These are phyloP conservation scores for Chlorella variabilis DNA, from an alignment of 163 green algal species.

Conservation along the genomic window DNA sequence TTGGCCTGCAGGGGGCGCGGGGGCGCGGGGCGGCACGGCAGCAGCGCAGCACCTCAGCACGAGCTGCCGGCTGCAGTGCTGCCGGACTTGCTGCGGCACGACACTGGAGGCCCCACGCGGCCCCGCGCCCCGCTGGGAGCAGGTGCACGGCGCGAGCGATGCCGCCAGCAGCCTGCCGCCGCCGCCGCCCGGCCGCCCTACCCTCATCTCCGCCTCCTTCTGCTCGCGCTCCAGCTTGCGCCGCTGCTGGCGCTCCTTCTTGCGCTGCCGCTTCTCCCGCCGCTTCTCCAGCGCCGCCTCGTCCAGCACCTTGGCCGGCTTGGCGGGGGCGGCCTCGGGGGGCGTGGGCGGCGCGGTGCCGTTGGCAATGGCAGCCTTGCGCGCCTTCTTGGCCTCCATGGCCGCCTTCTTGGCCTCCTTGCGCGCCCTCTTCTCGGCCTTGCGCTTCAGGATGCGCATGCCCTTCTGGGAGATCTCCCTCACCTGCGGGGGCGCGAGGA, in stretches of 20 bases:
- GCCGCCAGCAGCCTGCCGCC: too few relatives aligned
- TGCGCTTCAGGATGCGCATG: slow-evolving; percentile 18
- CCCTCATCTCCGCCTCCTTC: slow-evolving; percentile 4
- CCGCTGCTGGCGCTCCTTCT: slow-evolving; percentile 14
- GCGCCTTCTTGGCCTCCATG: background rate
- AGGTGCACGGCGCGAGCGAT: too few relatives aligned
- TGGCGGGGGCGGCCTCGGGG: background rate
- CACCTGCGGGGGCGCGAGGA: background rate
- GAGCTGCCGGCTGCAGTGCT: too few relatives aligned
- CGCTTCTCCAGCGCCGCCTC: background rate
- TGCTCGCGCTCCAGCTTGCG: slow-evolving; percentile 7
- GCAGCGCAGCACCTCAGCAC: too few relatives aligned
- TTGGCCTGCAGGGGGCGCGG: background rate
- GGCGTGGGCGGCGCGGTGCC: background rate
- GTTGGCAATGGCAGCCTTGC: background rate
- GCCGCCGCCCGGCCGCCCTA: background rate
- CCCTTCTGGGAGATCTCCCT: slow-evolving; percentile 35
- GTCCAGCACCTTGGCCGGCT: background rate
- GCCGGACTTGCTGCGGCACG: too few relatives aligned
- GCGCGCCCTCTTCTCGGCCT: slow-evolving; percentile 20
- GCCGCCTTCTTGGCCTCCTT: slow-evolving; percentile 7
- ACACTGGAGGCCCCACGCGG: too few relatives aligned
- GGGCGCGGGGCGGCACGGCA: too few relatives aligned
- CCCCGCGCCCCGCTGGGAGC: too few relatives aligned
- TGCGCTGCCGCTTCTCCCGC: background rate